A percentile compares a stretch with the other conserved stretches of the same genome.
These are phyloP conservation scores for Crataegus laevigata DNA, from an alignment of 306 rosid genomes.

Conservation along the genomic window DNA sequence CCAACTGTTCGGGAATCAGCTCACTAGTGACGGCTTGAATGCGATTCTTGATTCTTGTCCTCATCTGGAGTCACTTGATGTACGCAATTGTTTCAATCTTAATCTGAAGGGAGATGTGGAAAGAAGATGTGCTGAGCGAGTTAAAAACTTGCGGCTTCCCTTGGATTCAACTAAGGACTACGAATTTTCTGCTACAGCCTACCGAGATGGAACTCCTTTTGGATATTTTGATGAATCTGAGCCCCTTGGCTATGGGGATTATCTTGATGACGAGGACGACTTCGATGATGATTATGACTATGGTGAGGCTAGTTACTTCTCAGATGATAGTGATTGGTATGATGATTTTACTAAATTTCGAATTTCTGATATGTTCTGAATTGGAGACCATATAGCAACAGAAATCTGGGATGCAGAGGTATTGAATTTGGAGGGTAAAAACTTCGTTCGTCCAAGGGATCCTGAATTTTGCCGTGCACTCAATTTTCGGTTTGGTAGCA, in stretches of 20 bases:
- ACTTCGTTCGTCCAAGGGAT: background rate
- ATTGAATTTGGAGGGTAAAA: background rate
- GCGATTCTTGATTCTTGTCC: slow-evolving; percentile 56
- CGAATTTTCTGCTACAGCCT: slow-evolving; percentile 9
- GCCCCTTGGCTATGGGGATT: background rate
- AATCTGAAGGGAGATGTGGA: slow-evolving; percentile 23
- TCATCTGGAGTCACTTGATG: slow-evolving; percentile 46
- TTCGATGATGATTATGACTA: background rate
- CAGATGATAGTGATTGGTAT: slow-evolving; percentile 25
- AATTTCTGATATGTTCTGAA: background rate
- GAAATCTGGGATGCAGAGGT: background rate
- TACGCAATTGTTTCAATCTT: slow-evolving; percentile 39
- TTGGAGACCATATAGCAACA: background rate
- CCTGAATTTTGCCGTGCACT: too few relatives aligned
- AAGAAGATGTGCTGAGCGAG: slow-evolving; percentile 32
- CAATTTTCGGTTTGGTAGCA: background rate
- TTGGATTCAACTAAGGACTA: slow-evolving; percentile 26
- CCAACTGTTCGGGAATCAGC: slow-evolving; percentile 40
- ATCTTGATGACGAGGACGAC: too few relatives aligned
- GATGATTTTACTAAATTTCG: background rate
- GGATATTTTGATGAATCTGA: background rate
- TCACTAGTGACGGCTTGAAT: slow-evolving; percentile 41
- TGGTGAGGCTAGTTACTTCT: slow-evolving; percentile 19
- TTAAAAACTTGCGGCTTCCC: slow-evolving; percentile 34
- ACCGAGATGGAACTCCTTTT: background rate